These are phyloP conservation scores for Hordeum pubiflorum DNA, from an alignment of 202 grass and related monocot species.

Conservation along the genomic window DNA sequence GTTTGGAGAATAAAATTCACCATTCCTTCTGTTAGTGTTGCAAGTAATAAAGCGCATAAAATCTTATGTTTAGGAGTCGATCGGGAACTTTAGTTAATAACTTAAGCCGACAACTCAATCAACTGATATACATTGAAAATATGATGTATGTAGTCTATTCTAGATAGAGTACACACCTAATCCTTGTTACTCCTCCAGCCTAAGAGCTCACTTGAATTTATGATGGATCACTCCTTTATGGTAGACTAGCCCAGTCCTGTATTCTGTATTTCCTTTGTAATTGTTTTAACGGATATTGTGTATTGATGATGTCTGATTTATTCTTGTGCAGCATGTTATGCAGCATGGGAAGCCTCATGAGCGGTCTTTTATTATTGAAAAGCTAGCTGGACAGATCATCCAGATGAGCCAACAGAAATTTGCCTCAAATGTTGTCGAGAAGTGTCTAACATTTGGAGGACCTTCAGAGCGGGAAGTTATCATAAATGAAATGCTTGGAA, in stretches of 20 bases:
- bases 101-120: not conserved
- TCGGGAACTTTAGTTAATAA: not conserved
- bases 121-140: conserved; percentile 1
- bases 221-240: not conserved
- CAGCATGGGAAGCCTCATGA: conserved; percentile 83
- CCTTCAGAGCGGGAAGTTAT: conserved; percentile 62
- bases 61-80: not conserved
- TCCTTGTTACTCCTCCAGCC: not conserved
- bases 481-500: conserved; percentile 86
- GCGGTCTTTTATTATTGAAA: conserved; percentile 70
- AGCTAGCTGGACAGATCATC: conserved; percentile 90
- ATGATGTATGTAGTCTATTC: not conserved
- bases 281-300: not conserved
- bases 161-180: not conserved
- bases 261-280: not conserved
- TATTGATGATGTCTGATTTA: not conserved
- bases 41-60: not conserved
- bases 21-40: not conserved
- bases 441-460: conserved; percentile 84
- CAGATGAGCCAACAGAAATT: conserved; percentile 98
- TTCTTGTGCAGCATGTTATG: conserved; percentile 69
- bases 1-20: not conserved
- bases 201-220: conserved; percentile 3
- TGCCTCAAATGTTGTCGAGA: conserved; percentile 94
- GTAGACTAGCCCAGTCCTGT: not conserved